Evolutionary conservation across 2,329 filamentous ascomycete species (phyloP), one percentile per base, ranked within the genome.

Genomic region (Pestalotiopsis sp.): DNA sequence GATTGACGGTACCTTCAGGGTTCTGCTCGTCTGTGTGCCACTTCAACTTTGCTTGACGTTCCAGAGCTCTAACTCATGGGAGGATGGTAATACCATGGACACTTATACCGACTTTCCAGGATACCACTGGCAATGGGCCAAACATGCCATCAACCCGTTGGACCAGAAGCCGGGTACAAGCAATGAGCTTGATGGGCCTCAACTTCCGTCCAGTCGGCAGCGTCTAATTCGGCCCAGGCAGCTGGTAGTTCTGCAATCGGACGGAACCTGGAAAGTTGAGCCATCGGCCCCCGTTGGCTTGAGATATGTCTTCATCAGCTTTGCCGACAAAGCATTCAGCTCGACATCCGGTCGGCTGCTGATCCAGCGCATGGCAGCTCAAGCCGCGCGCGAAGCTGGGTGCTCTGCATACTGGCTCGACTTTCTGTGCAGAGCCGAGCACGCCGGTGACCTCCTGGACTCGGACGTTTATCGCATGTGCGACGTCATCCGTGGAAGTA

Each of bases 61-160:
- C 17, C 72, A 72, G 3, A 25, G 57, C 3, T 66, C 68, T 1
- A 67, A 68, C n/a, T 68, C 70, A 2, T 73, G 71, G 71, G 69
- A 73, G 4, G 68, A 73, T 38, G 72, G 56, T 4, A 71, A 73
- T 7, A 61, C 72, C 2, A 60, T 65, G 14, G 70, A 71, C 7
- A 70, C 67, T 5, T 75, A 75, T 38, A 73, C 70, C 0, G 72
- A 75, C 17, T 74, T 71, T 60, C 73, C 72, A 4, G 70, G 68
- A 1, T 74, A 74, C 23, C 69, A 74, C 60, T 76, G 73, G 73
- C 68, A 73, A 59, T 76, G 73, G 73, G 70, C 75, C 0, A 75
- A 75, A 25, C 71, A 75, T 59, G 72, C 72, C 4, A 73, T 72
- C 56, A 76, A 76, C 52, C 69, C 70, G 0, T 68, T 76, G 2